These are phyloP conservation scores for Bidens hawaiensis DNA, from an alignment of 140 eudicot species.

Conservation along the genomic window DNA sequence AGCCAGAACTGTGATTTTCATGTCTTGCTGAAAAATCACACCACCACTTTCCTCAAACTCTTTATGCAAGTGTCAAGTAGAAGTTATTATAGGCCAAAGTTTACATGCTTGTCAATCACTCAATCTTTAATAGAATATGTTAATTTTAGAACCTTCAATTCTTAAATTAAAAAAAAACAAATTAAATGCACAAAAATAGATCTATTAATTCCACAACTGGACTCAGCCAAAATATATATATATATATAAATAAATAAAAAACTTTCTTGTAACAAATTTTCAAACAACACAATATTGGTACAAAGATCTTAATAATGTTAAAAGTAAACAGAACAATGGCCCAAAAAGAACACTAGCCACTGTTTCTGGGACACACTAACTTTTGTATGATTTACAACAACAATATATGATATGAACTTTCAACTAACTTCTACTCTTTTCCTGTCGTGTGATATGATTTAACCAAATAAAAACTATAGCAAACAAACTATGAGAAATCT, in stretches of 20 bases:
- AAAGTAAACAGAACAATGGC: neutral
- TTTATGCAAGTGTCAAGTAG: too few species aligned
- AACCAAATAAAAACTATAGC: constrained; percentile 20
- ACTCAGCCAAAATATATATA: constrained; percentile 18
- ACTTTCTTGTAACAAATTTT: constrained; percentile 16
- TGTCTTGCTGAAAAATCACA: too few species aligned
- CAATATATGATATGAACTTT: constrained; percentile 18
- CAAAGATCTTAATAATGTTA: constrained; percentile 15
- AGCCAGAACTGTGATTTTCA: too few species aligned
- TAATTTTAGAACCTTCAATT: too few species aligned
- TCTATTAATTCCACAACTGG: constrained; percentile 6
- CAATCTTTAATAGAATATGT: too few species aligned
- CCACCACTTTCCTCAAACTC: too few species aligned
- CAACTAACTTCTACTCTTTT: constrained; percentile 29
- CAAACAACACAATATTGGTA: constrained; percentile 16
- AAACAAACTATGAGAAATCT: constrained; percentile 13
- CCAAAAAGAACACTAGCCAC: constrained; percentile 22
- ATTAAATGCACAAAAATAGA: neutral
- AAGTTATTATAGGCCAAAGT: neutral
- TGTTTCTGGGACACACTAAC: constrained; percentile 11
- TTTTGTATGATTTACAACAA: constrained; percentile 28
- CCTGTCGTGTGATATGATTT: constrained; percentile 1
- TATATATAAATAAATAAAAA: too few species aligned
- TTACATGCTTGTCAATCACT: too few species aligned
- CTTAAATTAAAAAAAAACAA: too few species aligned